Conservation (phyloP, 495 filamentous ascomycete genomes). For the Xylaria scruposa region DNA sequence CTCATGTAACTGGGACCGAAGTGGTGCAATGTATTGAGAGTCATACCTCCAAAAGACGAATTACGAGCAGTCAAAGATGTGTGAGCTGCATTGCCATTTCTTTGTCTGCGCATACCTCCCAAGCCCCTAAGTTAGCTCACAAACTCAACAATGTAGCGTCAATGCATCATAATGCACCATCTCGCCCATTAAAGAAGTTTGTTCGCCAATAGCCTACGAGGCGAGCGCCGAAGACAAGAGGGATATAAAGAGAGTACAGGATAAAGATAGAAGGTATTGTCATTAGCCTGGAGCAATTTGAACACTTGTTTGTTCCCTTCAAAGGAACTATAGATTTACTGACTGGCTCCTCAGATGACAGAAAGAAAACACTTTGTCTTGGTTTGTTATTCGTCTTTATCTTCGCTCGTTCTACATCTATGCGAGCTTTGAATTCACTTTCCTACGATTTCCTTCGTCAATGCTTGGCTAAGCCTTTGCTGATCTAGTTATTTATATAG, state of each 20-base stretch:
- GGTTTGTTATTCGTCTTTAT: conserved; percentile 5
- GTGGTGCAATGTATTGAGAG: conserved; percentile 11
- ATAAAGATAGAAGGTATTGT: neutral
- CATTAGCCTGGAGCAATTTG: neutral
- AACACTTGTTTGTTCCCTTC: neutral
- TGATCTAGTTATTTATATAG: neutral
- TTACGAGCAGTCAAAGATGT: neutral
- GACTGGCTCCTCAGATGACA: neutral
- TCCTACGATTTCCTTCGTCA: neutral
- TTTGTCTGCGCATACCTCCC: neutral
- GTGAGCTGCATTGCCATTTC: neutral
- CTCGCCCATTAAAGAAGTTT: neutral
- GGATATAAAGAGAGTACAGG: neutral
- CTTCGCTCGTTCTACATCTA: neutral
- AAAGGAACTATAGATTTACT: neutral
- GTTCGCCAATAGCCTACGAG: neutral
- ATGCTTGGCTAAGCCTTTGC: neutral
- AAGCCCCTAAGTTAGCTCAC: neutral
- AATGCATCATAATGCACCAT: neutral
- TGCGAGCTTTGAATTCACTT: neutral
- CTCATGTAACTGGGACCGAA: neutral
- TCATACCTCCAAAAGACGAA: neutral
- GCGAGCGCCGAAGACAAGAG: neutral
- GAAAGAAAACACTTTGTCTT: conserved; percentile 20
- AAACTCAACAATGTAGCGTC: conserved; percentile 17